phyloP scores from a whole-genome alignment of 805 yeast genomes.

The Candida jianshihensis region DNA sequence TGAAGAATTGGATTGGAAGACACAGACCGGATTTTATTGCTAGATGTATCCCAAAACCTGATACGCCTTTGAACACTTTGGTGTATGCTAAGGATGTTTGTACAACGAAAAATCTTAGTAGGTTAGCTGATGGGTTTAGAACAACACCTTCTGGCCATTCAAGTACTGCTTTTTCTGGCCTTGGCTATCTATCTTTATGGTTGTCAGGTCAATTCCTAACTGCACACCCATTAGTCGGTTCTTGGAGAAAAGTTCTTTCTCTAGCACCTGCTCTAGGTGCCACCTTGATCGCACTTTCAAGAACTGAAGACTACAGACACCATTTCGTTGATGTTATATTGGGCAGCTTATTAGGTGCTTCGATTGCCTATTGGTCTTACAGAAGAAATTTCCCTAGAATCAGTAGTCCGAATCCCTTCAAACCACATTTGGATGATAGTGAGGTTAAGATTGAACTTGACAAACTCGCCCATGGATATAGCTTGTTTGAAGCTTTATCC shows the following conservation, averaged over 20 bases:
- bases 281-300: constrained; percentile 66
- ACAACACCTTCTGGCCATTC: constrained; percentile 84
- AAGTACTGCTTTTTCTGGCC: constrained; percentile 60
- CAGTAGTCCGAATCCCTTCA: constrained; percentile 27
- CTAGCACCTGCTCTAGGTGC: constrained; percentile 63
- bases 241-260: constrained; percentile 55
- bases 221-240: constrained; percentile 42
- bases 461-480: constrained; percentile 10
- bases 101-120: constrained; percentile 39
- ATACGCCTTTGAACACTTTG: constrained; percentile 47
- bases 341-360: constrained; percentile 63
- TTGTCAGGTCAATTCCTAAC: constrained; percentile 57
- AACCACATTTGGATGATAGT: constrained; percentile 34
- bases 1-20: constrained; percentile 83
- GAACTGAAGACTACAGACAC: constrained; percentile 91
- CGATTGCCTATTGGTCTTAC: constrained; percentile 42
- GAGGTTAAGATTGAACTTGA: constrained; percentile 25
- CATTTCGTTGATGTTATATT: constrained; percentile 79
- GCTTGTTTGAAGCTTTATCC: not conserved
- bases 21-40: constrained; percentile 89
- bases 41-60: constrained; percentile 65
- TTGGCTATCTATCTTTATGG: constrained; percentile 60
- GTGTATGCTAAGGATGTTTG: constrained; percentile 62
- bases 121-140: constrained; percentile 63
- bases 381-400: constrained; percentile 34